phyloP scores from a whole-genome alignment of 192 early-diverging fungal genomes.

The Mortierella claussenii region DNA sequence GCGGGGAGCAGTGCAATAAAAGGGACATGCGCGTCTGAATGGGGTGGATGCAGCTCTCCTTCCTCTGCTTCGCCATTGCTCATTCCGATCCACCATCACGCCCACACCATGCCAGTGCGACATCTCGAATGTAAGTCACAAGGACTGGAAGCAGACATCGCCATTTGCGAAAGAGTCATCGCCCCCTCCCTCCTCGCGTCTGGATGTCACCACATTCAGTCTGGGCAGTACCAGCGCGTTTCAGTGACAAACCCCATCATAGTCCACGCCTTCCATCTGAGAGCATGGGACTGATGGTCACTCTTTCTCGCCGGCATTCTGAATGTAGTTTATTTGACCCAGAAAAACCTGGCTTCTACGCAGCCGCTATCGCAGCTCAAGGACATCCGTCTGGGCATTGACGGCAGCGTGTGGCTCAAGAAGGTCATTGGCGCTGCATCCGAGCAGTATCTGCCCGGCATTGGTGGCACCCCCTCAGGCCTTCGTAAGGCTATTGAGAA shows the following conservation, averaged over 20 bases:
- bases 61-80: too few species aligned
- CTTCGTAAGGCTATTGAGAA: constrained; percentile 69
- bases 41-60: too few species aligned
- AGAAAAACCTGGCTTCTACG: constrained; percentile 31
- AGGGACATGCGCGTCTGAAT: too few species aligned
- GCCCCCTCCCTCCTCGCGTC: too few species aligned
- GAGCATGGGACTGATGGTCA: not conserved
- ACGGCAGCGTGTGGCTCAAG: constrained; percentile 84
- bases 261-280: too few species aligned
- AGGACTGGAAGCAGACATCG: too few species aligned
- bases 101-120: constrained; percentile 2
- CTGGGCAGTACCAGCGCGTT: too few species aligned
- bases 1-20: too few species aligned
- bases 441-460: constrained; percentile 67
- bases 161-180: too few species aligned
- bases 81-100: too few species aligned
- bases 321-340: constrained; percentile 26
- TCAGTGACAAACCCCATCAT: too few species aligned
- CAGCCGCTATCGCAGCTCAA: constrained; percentile 64
- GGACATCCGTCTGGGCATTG: constrained; percentile 80
- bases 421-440: constrained; percentile 66
- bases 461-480: constrained; percentile 73
- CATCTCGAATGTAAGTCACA: constrained; percentile 14
- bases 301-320: not conserved
- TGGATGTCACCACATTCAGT: too few species aligned